Conservation (phyloP, 257 asterid genomes). For the Nicotiana undulata region DNA sequence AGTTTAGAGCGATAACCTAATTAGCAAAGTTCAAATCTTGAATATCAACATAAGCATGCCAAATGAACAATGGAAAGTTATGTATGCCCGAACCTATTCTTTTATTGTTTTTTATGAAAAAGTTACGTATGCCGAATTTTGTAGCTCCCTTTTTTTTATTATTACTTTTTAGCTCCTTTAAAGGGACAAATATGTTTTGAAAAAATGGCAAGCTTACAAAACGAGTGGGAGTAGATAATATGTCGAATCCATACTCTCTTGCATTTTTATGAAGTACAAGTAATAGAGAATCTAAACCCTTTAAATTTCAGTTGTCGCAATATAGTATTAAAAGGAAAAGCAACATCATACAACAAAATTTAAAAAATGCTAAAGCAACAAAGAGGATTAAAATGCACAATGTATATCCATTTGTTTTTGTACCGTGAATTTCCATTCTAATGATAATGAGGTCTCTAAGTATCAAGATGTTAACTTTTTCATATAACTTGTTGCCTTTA, state of each 20-base stretch:
- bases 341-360: too few relatives aligned
- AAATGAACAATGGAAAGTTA: background rate
- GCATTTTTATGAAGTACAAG: background rate
- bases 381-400: background rate
- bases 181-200: background rate
- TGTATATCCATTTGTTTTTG: background rate
- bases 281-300: background rate
- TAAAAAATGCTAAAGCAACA: background rate
- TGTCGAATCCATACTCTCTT: background rate
- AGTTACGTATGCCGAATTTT: too few relatives aligned
- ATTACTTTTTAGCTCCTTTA: background rate
- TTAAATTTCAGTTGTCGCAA: background rate
- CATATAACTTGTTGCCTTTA: too few relatives aligned
- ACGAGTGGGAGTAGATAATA: background rate
- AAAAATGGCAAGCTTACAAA: background rate
- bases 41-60: background rate
- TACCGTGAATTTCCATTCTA: too few relatives aligned
- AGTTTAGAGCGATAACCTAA: background rate
- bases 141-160: too few relatives aligned
- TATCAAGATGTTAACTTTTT: too few relatives aligned
- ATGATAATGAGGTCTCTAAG: too few relatives aligned
- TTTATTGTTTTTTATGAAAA: too few relatives aligned
- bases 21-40: background rate
- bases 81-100: background rate
- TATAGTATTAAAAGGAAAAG: too few relatives aligned